Evolutionary conservation across 2,329 filamentous ascomycete genomes (phyloP), one percentile per base, ranked within the genome.

Genomic region (Diaporthe eres): DNA sequence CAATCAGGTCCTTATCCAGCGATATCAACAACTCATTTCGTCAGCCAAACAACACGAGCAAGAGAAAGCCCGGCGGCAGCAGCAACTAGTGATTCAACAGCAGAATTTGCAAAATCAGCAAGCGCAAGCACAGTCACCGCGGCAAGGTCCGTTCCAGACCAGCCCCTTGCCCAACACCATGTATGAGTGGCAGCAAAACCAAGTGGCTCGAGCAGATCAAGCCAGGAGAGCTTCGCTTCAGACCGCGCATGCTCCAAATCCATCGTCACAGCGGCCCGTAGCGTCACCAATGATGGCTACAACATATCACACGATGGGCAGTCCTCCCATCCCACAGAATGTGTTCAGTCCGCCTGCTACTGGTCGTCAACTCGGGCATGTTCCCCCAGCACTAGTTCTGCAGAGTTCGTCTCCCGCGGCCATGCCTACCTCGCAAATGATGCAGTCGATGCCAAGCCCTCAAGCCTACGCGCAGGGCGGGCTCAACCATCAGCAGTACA

Each of bases 1-100:
- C 0, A 82, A 81, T 39, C 53, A 42, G 0, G 12, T 0, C 0
- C 74, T 80, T 12, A 80, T 82, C 49, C 65, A 67, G 31, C 28
- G 15, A 22, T 77, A 77, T 8, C 74, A 49, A 25, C n/a, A 72
- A 7, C n/a, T 71, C 12, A 25, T 71, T 12, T 25, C 42, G 25
- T 58, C 65, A 57, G 63, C 57, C 25, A 65, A 58, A 53, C 31
- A 37, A 17, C 65, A 70, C 12, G 68, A 47, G n/a, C 55, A 60
- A 25, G 19, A 58, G n/a, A 22, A 28, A 55, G 55, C n/a, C 4
- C 31, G 39, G 39, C 42, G 58, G 12, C 75, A 68, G 42, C 65
- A 42, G 57, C 68, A 72, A 9, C 47, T 53, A 6, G 19, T 37
- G 37, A 5, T 70, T 13, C 61, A 55, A 13, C 74, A 65, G 39